A percentile compares a stretch with the other conserved stretches of the same genome.
Conservation (phyloP, 805 yeast species). For the Cyberlindnera xylosilytica region DNA sequence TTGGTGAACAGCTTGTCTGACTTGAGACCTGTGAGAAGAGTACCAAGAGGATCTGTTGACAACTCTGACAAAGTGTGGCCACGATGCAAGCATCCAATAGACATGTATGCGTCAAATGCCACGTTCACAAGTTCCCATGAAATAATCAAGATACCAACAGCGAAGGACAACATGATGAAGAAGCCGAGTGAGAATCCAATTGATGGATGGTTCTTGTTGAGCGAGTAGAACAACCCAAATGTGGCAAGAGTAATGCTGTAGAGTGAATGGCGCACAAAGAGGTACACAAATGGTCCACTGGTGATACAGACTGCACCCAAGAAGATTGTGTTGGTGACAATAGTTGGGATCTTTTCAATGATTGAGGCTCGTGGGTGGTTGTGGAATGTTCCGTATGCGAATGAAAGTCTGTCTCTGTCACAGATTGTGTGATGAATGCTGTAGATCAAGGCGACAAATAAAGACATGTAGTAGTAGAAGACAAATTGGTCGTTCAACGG, state of each 20-base stretch:
- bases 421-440: constrained; percentile 47
- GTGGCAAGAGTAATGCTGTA: constrained; percentile 37
- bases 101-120: constrained; percentile 60
- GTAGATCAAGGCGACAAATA: constrained; percentile 42
- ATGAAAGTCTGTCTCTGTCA: constrained; percentile 52
- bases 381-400: constrained; percentile 38
- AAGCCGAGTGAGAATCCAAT: constrained; percentile 32
- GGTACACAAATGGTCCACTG: constrained; percentile 38
- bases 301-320: constrained; percentile 31
- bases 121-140: constrained; percentile 57
- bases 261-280: constrained; percentile 38
- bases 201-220: constrained; percentile 41
- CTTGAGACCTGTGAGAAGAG: constrained; percentile 61
- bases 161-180: constrained; percentile 30
- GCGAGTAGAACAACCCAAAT: constrained; percentile 31
- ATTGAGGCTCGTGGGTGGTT: constrained; percentile 37
- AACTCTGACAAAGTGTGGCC: constrained; percentile 57
- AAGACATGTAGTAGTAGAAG: constrained; percentile 46
- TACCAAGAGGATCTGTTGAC: constrained; percentile 58
- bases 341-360: constrained; percentile 24
- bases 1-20: constrained; percentile 48
- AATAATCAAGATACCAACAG: constrained; percentile 35
- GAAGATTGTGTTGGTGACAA: constrained; percentile 38
- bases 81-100: constrained; percentile 70
- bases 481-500: constrained; percentile 42